Conservation (phyloP, 805 yeast genomes). For the Teunomyces atbi region DNA sequence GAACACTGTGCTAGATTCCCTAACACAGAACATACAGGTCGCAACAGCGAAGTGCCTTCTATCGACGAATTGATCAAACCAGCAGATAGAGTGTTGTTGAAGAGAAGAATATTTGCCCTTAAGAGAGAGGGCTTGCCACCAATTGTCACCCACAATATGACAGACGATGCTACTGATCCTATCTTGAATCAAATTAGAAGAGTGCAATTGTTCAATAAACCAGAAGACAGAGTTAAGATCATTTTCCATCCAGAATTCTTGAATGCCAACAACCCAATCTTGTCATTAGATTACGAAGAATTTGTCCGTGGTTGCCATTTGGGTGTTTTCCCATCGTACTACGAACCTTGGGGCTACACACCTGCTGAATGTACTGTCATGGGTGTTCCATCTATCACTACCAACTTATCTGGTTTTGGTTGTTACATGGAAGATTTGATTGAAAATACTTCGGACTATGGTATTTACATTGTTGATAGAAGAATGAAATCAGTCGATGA, state of each 20-base stretch:
- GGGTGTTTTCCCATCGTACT: conserved; percentile 97
- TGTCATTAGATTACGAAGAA: conserved; percentile 93
- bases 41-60: conserved; percentile 58
- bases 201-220: conserved; percentile 85
- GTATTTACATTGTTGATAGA: conserved; percentile 95
- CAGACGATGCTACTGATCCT: conserved; percentile 88
- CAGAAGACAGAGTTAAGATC: conserved; percentile 89
- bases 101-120: conserved; percentile 89
- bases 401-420: conserved; percentile 94
- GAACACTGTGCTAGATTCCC: conserved; percentile 81
- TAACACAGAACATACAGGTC: conserved; percentile 25
- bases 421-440: conserved; percentile 98
- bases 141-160: conserved; percentile 95
- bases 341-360: conserved; percentile 99
- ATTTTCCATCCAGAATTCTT: conserved; percentile 97
- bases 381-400: conserved; percentile 98
- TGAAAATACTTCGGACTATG: conserved; percentile 92
- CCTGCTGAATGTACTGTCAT: conserved; percentile 99
- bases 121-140: conserved; percentile 91
- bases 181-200: conserved; percentile 87
- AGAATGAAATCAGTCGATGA: conserved; percentile 91
- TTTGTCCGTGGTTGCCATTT: conserved; percentile 97
- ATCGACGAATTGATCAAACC: conserved; percentile 82
- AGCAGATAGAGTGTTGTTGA: conserved; percentile 82
- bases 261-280: conserved; percentile 90